Evolutionary conservation across 768 basidiomycete genomes (phyloP).

Genomic region (Xerocomus brunneocitrinus): DNA sequence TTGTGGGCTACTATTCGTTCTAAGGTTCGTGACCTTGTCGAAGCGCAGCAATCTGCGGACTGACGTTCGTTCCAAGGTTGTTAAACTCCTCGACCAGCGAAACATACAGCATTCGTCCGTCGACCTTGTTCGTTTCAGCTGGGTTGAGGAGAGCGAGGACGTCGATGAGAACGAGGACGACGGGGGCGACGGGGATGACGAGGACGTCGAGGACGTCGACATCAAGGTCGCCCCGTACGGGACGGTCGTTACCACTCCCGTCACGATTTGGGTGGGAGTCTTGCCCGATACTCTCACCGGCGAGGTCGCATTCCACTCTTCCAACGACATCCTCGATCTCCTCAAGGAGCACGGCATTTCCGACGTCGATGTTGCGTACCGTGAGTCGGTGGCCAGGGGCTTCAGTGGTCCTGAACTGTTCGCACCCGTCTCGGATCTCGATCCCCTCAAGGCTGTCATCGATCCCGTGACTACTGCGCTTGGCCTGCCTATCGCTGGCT

Average conservation of each 20-base stretch:
- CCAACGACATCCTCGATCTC: neutral
- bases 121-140: constrained; percentile 12
- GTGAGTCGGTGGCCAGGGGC: neutral
- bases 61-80: constrained; percentile 34
- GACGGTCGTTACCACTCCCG: neutral
- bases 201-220: too few species aligned
- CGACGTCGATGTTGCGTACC: neutral
- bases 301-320: neutral
- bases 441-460: constrained; percentile 25
- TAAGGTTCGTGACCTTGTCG: constrained; percentile 33
- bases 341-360: neutral
- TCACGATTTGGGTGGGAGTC: neutral
- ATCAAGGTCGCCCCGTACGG: too few species aligned
- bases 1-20: constrained; percentile 32
- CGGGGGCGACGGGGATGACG: too few species aligned
- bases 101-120: constrained; percentile 23
- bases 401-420: neutral
- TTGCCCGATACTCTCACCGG: neutral
- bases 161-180: too few species aligned
- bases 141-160: neutral
- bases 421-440: neutral
- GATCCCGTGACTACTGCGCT: constrained; percentile 35
- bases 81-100: constrained; percentile 22
- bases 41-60: constrained; percentile 24
- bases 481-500: constrained; percentile 34